Base-by-base conservation (phyloP, 2,329 filamentous ascomycete genomes). In the Ophiostoma sp. region DNA sequence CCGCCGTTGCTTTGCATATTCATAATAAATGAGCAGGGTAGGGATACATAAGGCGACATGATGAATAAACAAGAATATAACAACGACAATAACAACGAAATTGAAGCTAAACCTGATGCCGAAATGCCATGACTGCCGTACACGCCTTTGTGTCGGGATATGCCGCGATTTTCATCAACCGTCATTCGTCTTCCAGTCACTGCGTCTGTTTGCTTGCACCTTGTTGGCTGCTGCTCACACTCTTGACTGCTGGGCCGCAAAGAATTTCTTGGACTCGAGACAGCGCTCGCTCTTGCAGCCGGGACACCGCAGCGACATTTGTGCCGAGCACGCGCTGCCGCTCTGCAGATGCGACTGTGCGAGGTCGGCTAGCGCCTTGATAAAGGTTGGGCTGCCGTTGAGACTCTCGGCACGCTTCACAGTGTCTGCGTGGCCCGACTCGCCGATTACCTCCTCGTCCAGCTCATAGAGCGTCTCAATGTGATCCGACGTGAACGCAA, bases 401-500 rank as follows among this genome's bases (percentile, higher is more conserved):
- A 99, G 79, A 75, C 91, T 96, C 77, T 98, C 95, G 1, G 90
- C 92, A 69, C 95, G 86, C 82, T 96, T 97, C 71, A 99, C 88
- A 0, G 88, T 89, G 44, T 93, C 92, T 0, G 86, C 80, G 74
- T 91, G 86, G 14, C 90, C 88, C 0, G 86, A 92, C 78, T 96
- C 93, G 69, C 92, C 90, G 75, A 99, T 98, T 52, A 99, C 92
- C 79, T 99, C 95, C 74, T 92, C 84, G 77, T 99, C 95, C 66
- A 99, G 82, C 78, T 99, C 95, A 77, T 89, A 98, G 0, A 99
- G 82, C 0, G 95, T 99, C 80, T 99, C 95, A 73, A 99, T 99
- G 76, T 99, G 95, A 75, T 99, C 95, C n/a, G 92, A 96, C 0
- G 95, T 99, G 77, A 99, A 99, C 5, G 95, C 95, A 72, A 99